phyloP scores from a whole-genome alignment of 306 rosid species.

The Acmispon strigosus region DNA sequence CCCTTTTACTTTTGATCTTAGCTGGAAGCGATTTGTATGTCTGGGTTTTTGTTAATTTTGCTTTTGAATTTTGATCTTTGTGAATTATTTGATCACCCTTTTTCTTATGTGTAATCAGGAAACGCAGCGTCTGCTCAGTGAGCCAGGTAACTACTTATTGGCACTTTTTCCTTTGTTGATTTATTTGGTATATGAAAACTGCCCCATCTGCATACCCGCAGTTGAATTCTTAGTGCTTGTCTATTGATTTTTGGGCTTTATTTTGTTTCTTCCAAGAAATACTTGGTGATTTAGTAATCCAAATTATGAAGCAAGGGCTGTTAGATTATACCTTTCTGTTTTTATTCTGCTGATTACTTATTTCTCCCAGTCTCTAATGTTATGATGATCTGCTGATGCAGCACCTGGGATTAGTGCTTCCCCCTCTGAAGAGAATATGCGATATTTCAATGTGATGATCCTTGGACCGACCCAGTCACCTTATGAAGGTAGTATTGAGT shows the following conservation, averaged over 20 bases:
- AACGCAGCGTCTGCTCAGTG: constrained; percentile 94
- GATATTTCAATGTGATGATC: constrained; percentile 95
- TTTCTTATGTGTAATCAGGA: constrained; percentile 46
- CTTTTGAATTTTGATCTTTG: constrained; percentile 4
- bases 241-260: neutral
- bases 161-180: neutral
- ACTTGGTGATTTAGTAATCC: neutral
- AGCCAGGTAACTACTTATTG: constrained; percentile 55
- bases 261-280: neutral
- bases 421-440: constrained; percentile 95
- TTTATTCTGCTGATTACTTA: neutral
- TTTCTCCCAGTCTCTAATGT: neutral
- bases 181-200: neutral
- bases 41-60: too few species aligned
- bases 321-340: neutral
- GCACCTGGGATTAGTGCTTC: constrained; percentile 99
- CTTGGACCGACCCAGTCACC: constrained; percentile 99
- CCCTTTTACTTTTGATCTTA: constrained; percentile 7
- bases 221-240: neutral
- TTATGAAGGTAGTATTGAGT: constrained; percentile 73
- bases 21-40: neutral
- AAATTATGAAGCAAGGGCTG: neutral
- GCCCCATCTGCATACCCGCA: neutral
- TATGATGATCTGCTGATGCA: constrained; percentile 38
- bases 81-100: constrained; percentile 1